Conservation (phyloP, 2,329 filamentous ascomycete genomes). For the Cordyceps fumosorosea region DNA sequence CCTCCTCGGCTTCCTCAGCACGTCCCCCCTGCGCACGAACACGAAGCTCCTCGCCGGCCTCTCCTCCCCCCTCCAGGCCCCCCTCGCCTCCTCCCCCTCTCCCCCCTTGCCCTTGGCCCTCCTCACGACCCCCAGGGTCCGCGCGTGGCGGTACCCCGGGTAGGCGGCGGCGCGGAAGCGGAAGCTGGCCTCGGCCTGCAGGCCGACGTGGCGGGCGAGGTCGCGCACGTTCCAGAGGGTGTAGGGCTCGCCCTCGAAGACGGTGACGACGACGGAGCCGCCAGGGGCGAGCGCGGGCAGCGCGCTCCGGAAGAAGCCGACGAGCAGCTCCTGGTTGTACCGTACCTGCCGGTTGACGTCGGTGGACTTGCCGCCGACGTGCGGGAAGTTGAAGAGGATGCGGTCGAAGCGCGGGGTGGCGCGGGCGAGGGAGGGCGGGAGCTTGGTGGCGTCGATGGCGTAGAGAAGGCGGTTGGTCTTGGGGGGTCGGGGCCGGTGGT, state of each 20-base stretch:
- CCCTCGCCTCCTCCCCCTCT: slow-evolving; percentile 31
- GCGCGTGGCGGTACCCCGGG: slow-evolving; percentile 65
- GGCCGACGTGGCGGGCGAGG: slow-evolving; percentile 69
- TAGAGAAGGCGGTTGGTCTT: slow-evolving; percentile 43
- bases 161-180: slow-evolving; percentile 61
- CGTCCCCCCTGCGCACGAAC: slow-evolving; percentile 54
- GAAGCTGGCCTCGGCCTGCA: slow-evolving; percentile 65
- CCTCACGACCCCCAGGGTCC: slow-evolving; percentile 62
- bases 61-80: slow-evolving; percentile 36
- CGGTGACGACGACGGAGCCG: slow-evolving; percentile 67
- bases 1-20: slow-evolving; percentile 19
- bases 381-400: slow-evolving; percentile 94
- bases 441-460: slow-evolving; percentile 60
- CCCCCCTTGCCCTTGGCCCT: slow-evolving; percentile 31
- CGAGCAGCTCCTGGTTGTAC: slow-evolving; percentile 76
- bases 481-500: slow-evolving; percentile 16
- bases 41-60: slow-evolving; percentile 50
- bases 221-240: slow-evolving; percentile 92
- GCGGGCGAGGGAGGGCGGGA: slow-evolving; percentile 40
- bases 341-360: slow-evolving; percentile 94
- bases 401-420: slow-evolving; percentile 52
- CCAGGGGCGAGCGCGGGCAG: slow-evolving; percentile 43
- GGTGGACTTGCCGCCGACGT: slow-evolving; percentile 84
- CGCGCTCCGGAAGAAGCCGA: slow-evolving; percentile 55
- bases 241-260: slow-evolving; percentile 93